A percentile compares a stretch with the other conserved stretches of the same genome.
Conservation (phyloP, 805 yeast genomes). For the Wickerhamomyces rabaulensis region DNA sequence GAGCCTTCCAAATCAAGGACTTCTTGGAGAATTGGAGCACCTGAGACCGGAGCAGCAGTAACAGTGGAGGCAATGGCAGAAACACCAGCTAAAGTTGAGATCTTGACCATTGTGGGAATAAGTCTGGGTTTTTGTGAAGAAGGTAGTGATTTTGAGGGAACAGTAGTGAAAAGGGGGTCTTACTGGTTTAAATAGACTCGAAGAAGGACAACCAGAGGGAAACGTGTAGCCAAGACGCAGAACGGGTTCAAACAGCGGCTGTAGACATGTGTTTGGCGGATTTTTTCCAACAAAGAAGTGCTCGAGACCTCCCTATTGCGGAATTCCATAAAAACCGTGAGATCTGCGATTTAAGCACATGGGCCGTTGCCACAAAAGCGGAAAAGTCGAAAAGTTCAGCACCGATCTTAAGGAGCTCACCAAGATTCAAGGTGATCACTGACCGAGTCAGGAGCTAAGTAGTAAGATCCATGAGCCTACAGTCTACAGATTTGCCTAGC, state of each 20-base stretch:
- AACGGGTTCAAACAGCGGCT: not conserved
- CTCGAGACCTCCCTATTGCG: not conserved
- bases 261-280: not conserved
- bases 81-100: conserved; percentile 1
- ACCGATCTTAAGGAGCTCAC: too few relatives aligned
- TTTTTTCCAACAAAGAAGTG: too few relatives aligned
- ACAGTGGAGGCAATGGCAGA: conserved; percentile 1
- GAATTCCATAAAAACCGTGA: not conserved
- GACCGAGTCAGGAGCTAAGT: too few relatives aligned
- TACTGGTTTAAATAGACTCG: not conserved
- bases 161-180: not conserved
- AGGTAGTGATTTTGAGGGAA: not conserved
- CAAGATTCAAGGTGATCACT: too few relatives aligned
- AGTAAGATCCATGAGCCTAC: too few relatives aligned
- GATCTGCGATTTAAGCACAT: not conserved
- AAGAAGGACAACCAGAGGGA: too few relatives aligned
- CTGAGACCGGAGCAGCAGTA: conserved; percentile 1
- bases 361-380: not conserved
- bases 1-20: conserved; percentile 13
- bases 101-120: not conserved
- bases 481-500: not conserved
- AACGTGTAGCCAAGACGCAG: not conserved
- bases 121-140: not conserved
- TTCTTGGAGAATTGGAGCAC: conserved; percentile 17
- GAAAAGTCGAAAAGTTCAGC: too few relatives aligned